Conservation (phyloP, 2,329 filamentous ascomycete species). For the Ramichloridium luteum region DNA sequence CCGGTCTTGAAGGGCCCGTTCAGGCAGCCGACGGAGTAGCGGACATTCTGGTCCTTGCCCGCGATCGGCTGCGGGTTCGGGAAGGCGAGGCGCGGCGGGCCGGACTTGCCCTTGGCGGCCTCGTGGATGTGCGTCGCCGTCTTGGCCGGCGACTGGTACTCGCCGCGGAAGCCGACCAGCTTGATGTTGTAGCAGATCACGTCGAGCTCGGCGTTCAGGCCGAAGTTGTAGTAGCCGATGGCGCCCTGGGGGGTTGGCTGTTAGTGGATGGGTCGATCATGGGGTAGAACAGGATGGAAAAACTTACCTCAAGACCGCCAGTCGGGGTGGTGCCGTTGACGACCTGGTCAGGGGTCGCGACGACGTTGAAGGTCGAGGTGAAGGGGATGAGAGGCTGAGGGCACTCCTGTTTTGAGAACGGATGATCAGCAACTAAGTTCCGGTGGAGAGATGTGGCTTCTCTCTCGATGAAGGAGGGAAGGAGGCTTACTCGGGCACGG, state of each 20-base stretch:
- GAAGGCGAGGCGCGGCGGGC: constrained; percentile 42
- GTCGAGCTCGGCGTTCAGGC: constrained; percentile 38
- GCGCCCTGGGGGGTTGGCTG: constrained; percentile 34
- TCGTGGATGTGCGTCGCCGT: constrained; percentile 47
- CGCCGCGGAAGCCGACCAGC: constrained; percentile 37
- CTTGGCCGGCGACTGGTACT: constrained; percentile 38
- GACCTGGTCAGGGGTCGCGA: constrained; percentile 40
- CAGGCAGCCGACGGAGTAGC: constrained; percentile 33
- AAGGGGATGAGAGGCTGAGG: constrained; percentile 23
- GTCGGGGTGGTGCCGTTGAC: constrained; percentile 29
- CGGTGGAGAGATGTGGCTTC: no score
- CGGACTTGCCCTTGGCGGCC: constrained; percentile 32
- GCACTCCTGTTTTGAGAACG: neutral
- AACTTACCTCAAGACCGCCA: constrained; percentile 14
- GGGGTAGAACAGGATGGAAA: neutral
- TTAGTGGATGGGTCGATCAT: constrained; percentile 5
- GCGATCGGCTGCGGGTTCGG: constrained; percentile 33
- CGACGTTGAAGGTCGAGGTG: constrained; percentile 38
- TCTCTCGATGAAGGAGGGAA: no score
- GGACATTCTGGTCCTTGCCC: constrained; percentile 20
- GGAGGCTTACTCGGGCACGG: no score
- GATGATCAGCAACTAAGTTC: no score
- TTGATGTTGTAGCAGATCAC: constrained; percentile 41
- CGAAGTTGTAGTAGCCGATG: constrained; percentile 40
- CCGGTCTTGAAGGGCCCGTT: constrained; percentile 35